Conservation (phyloP, 306 rosid species). For the Quercus ilex region DNA sequence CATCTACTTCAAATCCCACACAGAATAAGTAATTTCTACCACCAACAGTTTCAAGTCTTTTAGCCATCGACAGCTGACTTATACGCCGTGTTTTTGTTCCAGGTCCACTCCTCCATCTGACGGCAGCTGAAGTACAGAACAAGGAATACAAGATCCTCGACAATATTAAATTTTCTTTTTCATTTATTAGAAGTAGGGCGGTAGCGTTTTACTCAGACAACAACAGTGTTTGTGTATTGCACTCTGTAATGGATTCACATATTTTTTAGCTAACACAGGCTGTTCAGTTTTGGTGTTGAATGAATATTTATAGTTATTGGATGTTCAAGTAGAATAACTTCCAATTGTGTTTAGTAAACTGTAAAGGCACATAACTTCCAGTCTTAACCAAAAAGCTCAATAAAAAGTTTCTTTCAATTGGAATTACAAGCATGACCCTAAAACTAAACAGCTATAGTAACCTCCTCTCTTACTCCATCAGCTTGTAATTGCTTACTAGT, state of each 20-base stretch:
- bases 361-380: neutral
- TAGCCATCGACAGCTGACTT: conserved; percentile 17
- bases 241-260: conserved; percentile 29
- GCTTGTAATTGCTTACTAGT: neutral
- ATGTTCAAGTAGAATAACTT: neutral
- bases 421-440: neutral
- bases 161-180: conserved; percentile 4
- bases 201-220: conserved; percentile 13
- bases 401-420: neutral
- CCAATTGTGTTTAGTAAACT: neutral
- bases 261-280: conserved; percentile 21
- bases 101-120: conserved; percentile 49
- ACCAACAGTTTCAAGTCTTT: conserved; percentile 25
- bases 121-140: conserved; percentile 29
- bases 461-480: neutral
- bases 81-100: conserved; percentile 31
- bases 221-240: conserved; percentile 17
- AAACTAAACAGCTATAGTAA: neutral
- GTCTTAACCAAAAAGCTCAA: neutral
- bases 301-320: neutral
- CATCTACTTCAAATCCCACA: conserved; percentile 56
- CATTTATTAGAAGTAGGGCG: conserved; percentile 6
- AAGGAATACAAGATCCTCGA: conserved; percentile 13
- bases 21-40: conserved; percentile 59
- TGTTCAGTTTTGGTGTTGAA: conserved; percentile 11